Evolutionary conservation across 768 basidiomycete species (phyloP), one percentile per base, ranked within the genome.

Genomic region (Boletus coccyginus): DNA sequence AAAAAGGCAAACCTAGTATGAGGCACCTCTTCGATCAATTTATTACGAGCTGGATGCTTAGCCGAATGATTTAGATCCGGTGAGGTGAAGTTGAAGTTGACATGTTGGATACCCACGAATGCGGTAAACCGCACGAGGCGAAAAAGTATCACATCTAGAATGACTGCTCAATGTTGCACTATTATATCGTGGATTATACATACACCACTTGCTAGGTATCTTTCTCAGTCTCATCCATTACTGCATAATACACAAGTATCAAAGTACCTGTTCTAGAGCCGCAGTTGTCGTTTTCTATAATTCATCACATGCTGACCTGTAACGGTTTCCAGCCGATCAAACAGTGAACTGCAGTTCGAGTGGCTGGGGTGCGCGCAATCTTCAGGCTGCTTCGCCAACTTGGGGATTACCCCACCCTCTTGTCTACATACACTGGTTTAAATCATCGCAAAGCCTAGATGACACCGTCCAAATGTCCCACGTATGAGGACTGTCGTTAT

Each of bases 1-100:
- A 73, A 75, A 27, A 70, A 66, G 16, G 83, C 81, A 17, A 78
- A 81, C 61, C 70, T 85, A 31, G 80, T 85, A 61, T 71, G 59
- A 69, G 41, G 14, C 29, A 16, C 51, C 51, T 19, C 29, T 41
- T n/a, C 44, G 17, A 50, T 51, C n/a, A 16, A 3, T 24, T 16
- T 11, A 11, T n/a, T 9, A 31, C 39, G 16, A 16, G 19, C 12
- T 10, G 19, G 52, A 50, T 7, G 33, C 53, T 52, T 46, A 50
- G 44, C 21, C 24, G 5, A n/a, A 29, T 16, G 2, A 43, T 41
- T 38, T 21, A 21, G 21, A 21, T 21, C 35, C 54, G 58, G 19
- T 63, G 14, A 45, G 27, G 16, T 60, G 52, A 62, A 33, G 21
- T 7, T 7, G 13, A 24, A 16, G n/a, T 27, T 27, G 27, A 6